Percentiles rank a stretch among this genome's conserved stretches.
Conservation (phyloP, 2,329 filamentous ascomycete genomes). For the Penicillium rolfsii region DNA sequence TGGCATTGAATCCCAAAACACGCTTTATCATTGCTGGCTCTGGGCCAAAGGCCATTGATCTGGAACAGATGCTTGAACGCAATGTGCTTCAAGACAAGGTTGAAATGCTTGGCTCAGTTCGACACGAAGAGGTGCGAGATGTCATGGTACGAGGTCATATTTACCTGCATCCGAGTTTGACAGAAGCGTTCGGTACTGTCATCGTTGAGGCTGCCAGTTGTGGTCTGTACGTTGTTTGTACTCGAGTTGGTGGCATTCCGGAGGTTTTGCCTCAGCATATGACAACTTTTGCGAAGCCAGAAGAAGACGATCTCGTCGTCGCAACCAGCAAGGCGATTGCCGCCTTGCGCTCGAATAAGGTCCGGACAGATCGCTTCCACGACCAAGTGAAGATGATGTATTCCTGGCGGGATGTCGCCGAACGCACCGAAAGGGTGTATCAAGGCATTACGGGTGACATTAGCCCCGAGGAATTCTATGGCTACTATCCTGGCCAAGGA, state of each 20-base stretch:
- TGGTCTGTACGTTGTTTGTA: conserved; percentile 94
- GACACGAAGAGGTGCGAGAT: conserved; percentile 94
- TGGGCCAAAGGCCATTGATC: conserved; percentile 93
- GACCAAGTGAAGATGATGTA: conserved; percentile 99
- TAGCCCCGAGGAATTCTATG: conserved; percentile 84
- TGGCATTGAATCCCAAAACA: conserved; percentile 86
- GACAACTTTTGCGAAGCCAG: conserved; percentile 95
- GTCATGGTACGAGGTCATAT: conserved; percentile 98
- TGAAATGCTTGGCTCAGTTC: conserved; percentile 85
- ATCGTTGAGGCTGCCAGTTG: conserved; percentile 97
- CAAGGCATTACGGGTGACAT: conserved; percentile 88
- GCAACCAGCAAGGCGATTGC: conserved; percentile 90
- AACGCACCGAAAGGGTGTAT: conserved; percentile 92
- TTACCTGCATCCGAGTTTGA: conserved; percentile 91
- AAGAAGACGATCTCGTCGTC: conserved; percentile 90
- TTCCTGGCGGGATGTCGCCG: conserved; percentile 94
- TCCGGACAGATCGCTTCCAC: conserved; percentile 91
- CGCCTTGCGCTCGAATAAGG: conserved; percentile 79
- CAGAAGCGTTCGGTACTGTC: conserved; percentile 96
- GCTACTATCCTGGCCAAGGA: conserved; percentile 69
- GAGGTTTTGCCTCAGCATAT: conserved; percentile 95
- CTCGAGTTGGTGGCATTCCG: conserved; percentile 92
- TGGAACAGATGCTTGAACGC: conserved; percentile 97
- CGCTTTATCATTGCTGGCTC: conserved; percentile 96
- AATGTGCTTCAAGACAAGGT: conserved; percentile 93